Evolutionary conservation across 2,329 filamentous ascomycete species (phyloP).

Genomic region (Thermomyces lanuginosus): DNA sequence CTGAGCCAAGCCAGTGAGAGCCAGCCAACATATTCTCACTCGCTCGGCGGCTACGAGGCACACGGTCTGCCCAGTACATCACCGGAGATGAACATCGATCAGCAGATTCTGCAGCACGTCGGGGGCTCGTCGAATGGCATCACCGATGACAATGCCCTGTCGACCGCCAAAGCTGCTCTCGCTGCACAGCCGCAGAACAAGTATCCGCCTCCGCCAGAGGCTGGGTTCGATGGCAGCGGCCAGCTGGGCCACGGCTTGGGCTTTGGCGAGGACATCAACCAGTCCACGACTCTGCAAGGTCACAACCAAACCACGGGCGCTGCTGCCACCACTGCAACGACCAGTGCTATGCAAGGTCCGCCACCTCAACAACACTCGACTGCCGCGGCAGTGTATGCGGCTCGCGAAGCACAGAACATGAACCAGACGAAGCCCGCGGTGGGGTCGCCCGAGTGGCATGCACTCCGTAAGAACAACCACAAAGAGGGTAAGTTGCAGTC

Average conservation of each 20-base stretch:
- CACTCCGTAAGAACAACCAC: conserved; percentile 90
- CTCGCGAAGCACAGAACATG: conserved; percentile 35
- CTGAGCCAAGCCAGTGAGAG: conserved; percentile 11
- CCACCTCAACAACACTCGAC: conserved; percentile 36
- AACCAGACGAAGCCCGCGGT: conserved; percentile 67
- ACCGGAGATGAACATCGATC: conserved; percentile 26
- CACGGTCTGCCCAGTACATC: conserved; percentile 22
- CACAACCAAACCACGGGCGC: too few relatives aligned
- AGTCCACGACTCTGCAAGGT: conserved; percentile 7
- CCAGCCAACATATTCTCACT: conserved; percentile 20
- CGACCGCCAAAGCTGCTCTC: conserved; percentile 30
- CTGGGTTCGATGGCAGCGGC: conserved; percentile 20
- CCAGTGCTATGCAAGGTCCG: conserved; percentile 18
- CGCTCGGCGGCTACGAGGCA: conserved; percentile 20
- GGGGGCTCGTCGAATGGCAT: conserved; percentile 40
- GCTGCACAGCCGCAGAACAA: conserved; percentile 29
- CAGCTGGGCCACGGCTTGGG: conserved; percentile 20
- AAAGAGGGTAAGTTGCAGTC: conserved; percentile 64
- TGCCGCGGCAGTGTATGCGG: conserved; percentile 41
- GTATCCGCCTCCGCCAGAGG: conserved; percentile 28
- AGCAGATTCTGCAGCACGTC: conserved; percentile 33
- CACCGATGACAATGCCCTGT: conserved; percentile 30
- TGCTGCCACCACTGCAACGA: too few relatives aligned
- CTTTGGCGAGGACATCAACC: conserved; percentile 26
- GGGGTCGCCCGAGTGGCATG: conserved; percentile 97